Base-by-base conservation (phyloP, 805 yeast species). In the Myxozyma melibiosi region DNA sequence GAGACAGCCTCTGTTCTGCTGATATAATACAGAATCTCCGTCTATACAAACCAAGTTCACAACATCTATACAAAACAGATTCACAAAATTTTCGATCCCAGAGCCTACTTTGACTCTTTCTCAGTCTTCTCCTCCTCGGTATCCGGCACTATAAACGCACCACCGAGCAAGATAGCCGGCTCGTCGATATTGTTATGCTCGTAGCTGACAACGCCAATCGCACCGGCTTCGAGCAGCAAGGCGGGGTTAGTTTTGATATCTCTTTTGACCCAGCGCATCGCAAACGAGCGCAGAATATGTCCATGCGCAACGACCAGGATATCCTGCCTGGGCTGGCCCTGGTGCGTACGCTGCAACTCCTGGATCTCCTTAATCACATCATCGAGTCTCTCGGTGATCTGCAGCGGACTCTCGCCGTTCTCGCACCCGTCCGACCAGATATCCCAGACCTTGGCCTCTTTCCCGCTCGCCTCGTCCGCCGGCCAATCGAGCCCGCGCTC, bases 391-490 rank as follows among this genome's bases (percentile, higher is more conserved):
- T 75, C 75, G 1, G 85, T 84, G 41, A 92, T 87, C 51, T 90
- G 78, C 33, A 74, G 71, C 34, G 85, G 78, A 42, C 76, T 72
- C 71, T 92, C 98, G 59, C 97, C 98, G 63, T 84, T 84, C 69
- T 89, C 96, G 73, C 97, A 92, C 2, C 98, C 98, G 67, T 90
- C 90, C 59, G 83, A 73, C 95, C 97, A 91, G 69, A 92, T 90
- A 53, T 78, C 75, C 97, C 97, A 90, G 3, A 76, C 75, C 28
- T 63, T 59, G n/a, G 63, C 66, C 14, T 62, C 64, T 38, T 34
- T 31, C 18, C 50, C 55, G 20, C 14, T 33, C 3, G 39, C 51
- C 14, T 37, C 46, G 31, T 55, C 61, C 9, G 56, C 50, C n/a
- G 52, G 41, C 24, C 64, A 67, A 39, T 76, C 78, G 38, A 87